Conservation (phyloP, 768 basidiomycete genomes). For the Tricholoma sp. region DNA sequence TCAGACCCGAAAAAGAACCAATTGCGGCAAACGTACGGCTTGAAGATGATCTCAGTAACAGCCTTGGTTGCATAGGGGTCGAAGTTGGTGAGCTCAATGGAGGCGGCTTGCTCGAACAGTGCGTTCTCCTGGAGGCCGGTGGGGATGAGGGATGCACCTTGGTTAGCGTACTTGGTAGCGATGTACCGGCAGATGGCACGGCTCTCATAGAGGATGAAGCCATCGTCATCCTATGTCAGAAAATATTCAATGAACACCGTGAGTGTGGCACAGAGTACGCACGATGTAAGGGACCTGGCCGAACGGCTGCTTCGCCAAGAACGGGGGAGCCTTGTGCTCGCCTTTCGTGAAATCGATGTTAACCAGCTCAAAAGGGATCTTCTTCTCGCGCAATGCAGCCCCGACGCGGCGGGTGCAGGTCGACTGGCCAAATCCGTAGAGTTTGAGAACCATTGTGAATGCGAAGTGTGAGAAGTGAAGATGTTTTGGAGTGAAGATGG, state of each 20-base stretch:
- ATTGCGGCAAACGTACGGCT: conserved; percentile 29
- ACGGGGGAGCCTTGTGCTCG: conserved; percentile 8
- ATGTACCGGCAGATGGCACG: conserved; percentile 53
- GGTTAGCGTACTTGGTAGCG: conserved; percentile 37
- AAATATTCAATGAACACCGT: too few relatives aligned
- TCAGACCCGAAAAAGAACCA: background rate
- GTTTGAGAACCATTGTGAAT: conserved; percentile 11
- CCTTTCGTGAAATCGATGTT: conserved; percentile 5
- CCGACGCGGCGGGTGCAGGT: conserved; percentile 13
- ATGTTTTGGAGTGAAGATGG: too few relatives aligned
- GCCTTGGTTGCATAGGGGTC: conserved; percentile 28
- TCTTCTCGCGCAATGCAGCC: conserved; percentile 10
- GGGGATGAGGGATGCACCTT: conserved; percentile 42
- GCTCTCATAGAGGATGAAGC: conserved; percentile 48
- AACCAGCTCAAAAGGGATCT: conserved; percentile 13
- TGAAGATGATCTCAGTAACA: conserved; percentile 40
- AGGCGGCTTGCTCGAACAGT: conserved; percentile 34
- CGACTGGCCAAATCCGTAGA: conserved; percentile 9
- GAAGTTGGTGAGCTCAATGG: conserved; percentile 43
- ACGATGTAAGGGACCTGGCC: conserved; percentile 14
- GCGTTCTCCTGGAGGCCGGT: conserved; percentile 26
- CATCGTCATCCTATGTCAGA: conserved; percentile 12
- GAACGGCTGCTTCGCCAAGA: conserved; percentile 9
- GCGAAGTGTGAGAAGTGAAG: background rate
- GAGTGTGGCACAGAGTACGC: background rate